Percentiles rank a stretch among this genome's conserved stretches.
These are phyloP conservation scores for Monosporascus sp. DNA, from an alignment of 2,329 filamentous ascomycete genomes.

Conservation along the genomic window DNA sequence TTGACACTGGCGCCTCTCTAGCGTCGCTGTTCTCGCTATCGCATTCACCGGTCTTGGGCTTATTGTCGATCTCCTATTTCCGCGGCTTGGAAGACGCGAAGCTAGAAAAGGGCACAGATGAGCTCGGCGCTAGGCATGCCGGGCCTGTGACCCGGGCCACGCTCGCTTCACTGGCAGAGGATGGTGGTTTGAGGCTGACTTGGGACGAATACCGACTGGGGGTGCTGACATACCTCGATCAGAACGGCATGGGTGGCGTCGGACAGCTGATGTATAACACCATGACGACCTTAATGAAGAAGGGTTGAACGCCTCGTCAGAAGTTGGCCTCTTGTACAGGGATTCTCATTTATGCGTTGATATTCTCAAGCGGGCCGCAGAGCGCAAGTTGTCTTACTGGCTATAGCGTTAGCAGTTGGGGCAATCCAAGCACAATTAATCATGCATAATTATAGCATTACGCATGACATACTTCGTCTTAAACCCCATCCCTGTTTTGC, in stretches of 20 bases:
- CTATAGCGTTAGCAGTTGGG: not conserved
- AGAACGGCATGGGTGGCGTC: constrained; percentile 59
- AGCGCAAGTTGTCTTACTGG: no score
- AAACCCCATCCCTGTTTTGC: constrained; percentile 1
- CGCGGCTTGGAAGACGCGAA: constrained; percentile 53
- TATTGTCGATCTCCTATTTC: constrained; percentile 51
- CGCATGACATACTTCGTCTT: not conserved
- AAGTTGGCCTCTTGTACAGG: constrained; percentile 12
- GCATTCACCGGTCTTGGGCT: constrained; percentile 51
- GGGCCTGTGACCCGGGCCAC: constrained; percentile 67
- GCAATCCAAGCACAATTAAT: not conserved
- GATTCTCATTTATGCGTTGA: not conserved
- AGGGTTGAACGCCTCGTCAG: constrained; percentile 19
- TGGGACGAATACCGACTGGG: constrained; percentile 73
- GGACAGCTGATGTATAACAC: constrained; percentile 72
- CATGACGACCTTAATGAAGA: constrained; percentile 66
- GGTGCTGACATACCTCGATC: constrained; percentile 64
- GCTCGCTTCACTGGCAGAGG: constrained; percentile 55
- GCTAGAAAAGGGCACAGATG: constrained; percentile 29
- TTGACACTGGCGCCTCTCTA: constrained; percentile 44
- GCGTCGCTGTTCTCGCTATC: constrained; percentile 52
- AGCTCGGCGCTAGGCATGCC: constrained; percentile 48
- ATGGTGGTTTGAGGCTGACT: constrained; percentile 59
- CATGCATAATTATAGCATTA: not conserved
- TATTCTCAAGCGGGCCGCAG: no score